A percentile compares a stretch with the other conserved stretches of the same genome.
Conservation (phyloP, 2,329 filamentous ascomycete species). For the Cytospora mali region DNA sequence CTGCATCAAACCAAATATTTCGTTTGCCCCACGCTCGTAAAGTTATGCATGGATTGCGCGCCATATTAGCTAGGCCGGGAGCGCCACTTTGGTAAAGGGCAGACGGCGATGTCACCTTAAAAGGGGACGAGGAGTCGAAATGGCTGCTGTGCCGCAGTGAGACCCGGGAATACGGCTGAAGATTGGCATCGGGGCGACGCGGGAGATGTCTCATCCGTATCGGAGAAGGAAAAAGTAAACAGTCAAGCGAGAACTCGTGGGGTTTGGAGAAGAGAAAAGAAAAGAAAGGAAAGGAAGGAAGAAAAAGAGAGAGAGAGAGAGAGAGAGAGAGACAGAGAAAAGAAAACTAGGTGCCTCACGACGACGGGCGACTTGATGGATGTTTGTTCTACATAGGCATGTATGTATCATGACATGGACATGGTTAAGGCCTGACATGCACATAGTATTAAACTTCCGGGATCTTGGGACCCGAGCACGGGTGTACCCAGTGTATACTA, state of each 20-base stretch:
- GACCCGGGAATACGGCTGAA: slow-evolving; percentile 1
- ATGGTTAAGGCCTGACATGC: no score
- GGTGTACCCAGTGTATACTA: background rate
- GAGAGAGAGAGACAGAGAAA: background rate
- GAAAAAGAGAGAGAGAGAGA: no score
- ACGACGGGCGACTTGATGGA: background rate
- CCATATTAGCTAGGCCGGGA: background rate
- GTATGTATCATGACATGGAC: no score
- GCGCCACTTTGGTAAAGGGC: slow-evolving; percentile 14
- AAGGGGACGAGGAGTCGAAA: slow-evolving; percentile 13
- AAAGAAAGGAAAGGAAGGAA: background rate
- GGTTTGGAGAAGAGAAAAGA: background rate
- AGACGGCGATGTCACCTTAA: slow-evolving; percentile 18
- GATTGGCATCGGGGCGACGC: background rate
- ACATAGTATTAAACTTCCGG: background rate
- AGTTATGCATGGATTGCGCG: background rate
- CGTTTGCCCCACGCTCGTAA: background rate
- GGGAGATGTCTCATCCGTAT: slow-evolving; percentile 17
- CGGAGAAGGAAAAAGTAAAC: slow-evolving; percentile 13
- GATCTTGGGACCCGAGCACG: background rate
- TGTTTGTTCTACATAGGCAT: background rate
- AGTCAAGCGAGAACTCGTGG: slow-evolving; percentile 14
- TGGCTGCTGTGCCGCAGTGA: slow-evolving; percentile 17
- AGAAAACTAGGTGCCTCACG: background rate
- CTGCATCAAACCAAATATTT: background rate